Evolutionary conservation across 805 yeast genomes (phyloP), one percentile per base, ranked within the genome.

Genomic region (Ogataea minuta): DNA sequence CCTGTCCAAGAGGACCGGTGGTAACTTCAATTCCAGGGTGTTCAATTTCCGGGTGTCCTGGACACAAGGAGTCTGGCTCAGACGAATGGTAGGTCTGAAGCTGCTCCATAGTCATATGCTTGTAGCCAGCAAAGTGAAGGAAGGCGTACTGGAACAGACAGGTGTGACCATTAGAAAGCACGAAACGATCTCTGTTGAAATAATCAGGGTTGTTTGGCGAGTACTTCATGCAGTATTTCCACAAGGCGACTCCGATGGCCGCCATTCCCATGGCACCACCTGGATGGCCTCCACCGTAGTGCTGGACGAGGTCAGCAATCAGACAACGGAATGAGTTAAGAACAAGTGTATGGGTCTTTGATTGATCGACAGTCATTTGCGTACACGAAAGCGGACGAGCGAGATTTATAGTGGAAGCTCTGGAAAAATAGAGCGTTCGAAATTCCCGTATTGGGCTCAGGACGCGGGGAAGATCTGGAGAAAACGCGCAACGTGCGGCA

Each of bases 251-350:
- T 46, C 96, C 95, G 46, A 89, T 82, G 34, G 97, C 95, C 12
- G 99, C 97, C 70, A 90, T 74, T 48, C 97, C 98, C 77, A 93
- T 80, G 57, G 98, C 98, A 34, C 98, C 98, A 71, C 99, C 99
- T 41, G 98, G 98, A 71, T 91, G 99, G 52, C 99, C 99, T 48
- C 71, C 68, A 20, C 62, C 60, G 43, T 53, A 60, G 33, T 60
- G 50, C 33, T 60, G 59, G 27, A 60, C 64, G 11, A 60, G 46
- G 39, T 60, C 65, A 9, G 65, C 67, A 15, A 64, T 49, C 7
- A 63, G 50, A 15, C 53, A 52, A 36, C 69, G 52, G 52, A 63
- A 59, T 3, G 59, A 43, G 42, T 54, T 58, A 10, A 64, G 49
- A 9, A 61, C 55, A 10, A 55, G 45, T 11, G 54, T 54, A 45